A percentile compares a stretch with the other conserved stretches of the same genome.
These are phyloP conservation scores for Fusarium temperatum DNA, from an alignment of 2,329 filamentous ascomycete genomes.

Conservation along the genomic window DNA sequence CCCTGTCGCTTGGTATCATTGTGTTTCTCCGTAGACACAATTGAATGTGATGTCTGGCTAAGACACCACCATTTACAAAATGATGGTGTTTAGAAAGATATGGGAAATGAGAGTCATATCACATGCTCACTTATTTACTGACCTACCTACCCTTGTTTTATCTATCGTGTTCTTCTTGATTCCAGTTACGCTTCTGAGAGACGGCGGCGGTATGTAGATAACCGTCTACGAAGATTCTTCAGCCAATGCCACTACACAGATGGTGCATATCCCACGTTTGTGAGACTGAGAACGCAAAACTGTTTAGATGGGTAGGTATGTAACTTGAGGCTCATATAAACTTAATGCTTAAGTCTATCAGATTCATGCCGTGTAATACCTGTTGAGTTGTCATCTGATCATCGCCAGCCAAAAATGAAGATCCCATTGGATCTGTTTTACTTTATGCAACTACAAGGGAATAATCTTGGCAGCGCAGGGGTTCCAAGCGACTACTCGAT, in stretches of 20 bases:
- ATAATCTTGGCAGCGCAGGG: constrained; percentile 26
- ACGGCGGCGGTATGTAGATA: constrained; percentile 38
- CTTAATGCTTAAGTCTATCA: background rate
- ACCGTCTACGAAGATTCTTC: constrained; percentile 13
- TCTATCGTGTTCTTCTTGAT: constrained; percentile 3
- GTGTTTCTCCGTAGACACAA: constrained; percentile 11
- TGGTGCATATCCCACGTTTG: constrained; percentile 8
- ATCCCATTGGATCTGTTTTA: background rate
- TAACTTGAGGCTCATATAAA: background rate
- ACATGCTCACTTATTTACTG: constrained; percentile 19
- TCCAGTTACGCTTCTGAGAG: constrained; percentile 4
- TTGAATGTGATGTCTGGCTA: constrained; percentile 6
- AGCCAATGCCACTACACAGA: constrained; percentile 15
- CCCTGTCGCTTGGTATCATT: background rate
- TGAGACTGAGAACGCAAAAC: background rate
- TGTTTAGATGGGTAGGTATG: background rate
- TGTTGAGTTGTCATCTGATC: background rate
- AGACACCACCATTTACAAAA: constrained; percentile 23
- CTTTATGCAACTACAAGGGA: constrained; percentile 26
- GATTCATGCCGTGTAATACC: background rate
- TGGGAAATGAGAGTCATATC: constrained; percentile 12
- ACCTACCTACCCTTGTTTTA: background rate
- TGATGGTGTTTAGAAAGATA: background rate
- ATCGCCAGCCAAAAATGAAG: background rate
- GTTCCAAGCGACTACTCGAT: constrained; percentile 42